Percentiles rank a stretch among this genome's conserved stretches.
Evolutionary conservation across 148 eudicot genomes (phyloP).

Genomic region (Camellia japonica): DNA sequence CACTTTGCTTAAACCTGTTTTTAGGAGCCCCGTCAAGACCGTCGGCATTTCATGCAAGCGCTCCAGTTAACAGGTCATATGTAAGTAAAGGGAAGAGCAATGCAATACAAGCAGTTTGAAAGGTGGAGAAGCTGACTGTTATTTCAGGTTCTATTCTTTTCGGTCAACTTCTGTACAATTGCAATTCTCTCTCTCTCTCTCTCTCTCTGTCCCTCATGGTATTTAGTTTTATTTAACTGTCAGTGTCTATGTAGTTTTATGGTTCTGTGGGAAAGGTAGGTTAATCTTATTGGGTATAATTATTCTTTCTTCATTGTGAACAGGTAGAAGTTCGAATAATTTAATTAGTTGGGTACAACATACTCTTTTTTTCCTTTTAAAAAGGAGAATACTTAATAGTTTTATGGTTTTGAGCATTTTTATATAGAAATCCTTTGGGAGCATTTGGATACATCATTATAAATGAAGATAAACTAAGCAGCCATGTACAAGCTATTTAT

Average conservation of each 20-base stretch:
- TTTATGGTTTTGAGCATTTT: no score
- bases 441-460: no score
- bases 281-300: background rate
- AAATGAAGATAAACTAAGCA: no score
- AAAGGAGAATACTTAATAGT: no score
- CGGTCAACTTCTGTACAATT: constrained; percentile 8
- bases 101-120: constrained; percentile 40
- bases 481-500: no score
- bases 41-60: constrained; percentile 71
- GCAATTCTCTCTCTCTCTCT: background rate
- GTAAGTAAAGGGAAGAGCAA: constrained; percentile 39
- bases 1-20: constrained; percentile 49
- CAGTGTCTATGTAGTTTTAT: constrained; percentile 3
- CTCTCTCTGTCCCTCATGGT: background rate
- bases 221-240: background rate
- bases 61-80: constrained; percentile 39
- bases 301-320: constrained; percentile 15
- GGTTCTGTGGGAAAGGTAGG: constrained; percentile 1
- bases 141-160: constrained; percentile 3
- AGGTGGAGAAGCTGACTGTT: constrained; percentile 1
- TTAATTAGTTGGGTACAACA: background rate
- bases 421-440: no score
- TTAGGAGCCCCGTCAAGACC: constrained; percentile 59
- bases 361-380: background rate
- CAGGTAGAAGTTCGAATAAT: constrained; percentile 8